Percentiles rank a stretch among this genome's conserved stretches.
Conservation (phyloP, 768 basidiomycete genomes). For the Trametes maxima region DNA sequence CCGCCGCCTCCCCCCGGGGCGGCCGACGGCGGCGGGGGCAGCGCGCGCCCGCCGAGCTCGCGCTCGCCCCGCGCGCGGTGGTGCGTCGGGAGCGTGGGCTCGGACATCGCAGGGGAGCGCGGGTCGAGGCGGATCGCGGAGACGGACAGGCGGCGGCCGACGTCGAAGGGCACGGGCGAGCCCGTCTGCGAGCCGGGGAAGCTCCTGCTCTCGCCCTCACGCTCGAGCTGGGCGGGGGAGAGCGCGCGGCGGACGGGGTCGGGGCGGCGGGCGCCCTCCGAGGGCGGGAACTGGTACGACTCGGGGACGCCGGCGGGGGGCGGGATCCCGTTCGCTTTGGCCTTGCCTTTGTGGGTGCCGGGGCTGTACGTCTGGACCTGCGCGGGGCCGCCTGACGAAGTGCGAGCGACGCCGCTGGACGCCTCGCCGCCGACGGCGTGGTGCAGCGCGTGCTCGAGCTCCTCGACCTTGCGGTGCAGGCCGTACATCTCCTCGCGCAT, state of each 20-base stretch:
- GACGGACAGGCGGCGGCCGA: conserved; percentile 49
- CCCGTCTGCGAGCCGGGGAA: conserved; percentile 42
- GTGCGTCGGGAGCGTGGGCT: background rate
- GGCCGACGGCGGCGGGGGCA: conserved; percentile 13
- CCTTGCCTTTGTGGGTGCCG: conserved; percentile 21
- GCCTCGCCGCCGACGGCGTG: conserved; percentile 11
- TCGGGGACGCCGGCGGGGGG: conserved; percentile 19
- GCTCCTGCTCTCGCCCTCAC: conserved; percentile 41
- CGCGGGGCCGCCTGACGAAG: background rate
- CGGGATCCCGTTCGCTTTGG: conserved; percentile 28
- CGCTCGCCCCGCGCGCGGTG: background rate
- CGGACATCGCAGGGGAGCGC: conserved; percentile 2
- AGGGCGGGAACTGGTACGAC: conserved; percentile 30
- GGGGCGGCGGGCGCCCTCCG: conserved; percentile 13
- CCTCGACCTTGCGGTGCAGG: conserved; percentile 66
- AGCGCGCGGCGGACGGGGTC: conserved; percentile 33
- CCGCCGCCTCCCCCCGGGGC: background rate
- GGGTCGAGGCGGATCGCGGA: conserved; percentile 55
- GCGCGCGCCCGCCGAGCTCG: conserved; percentile 9
- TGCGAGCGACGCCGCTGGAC: background rate
- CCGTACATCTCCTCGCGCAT: conserved; percentile 62
- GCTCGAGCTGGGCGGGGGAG: conserved; percentile 31
- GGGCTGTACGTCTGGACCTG: conserved; percentile 28
- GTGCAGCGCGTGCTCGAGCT: conserved; percentile 57
- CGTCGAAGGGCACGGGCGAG: conserved; percentile 54